Percentiles rank a stretch among this genome's conserved stretches.
Conservation (phyloP, 2,329 filamentous ascomycete genomes). For the Cercospora sp. region DNA sequence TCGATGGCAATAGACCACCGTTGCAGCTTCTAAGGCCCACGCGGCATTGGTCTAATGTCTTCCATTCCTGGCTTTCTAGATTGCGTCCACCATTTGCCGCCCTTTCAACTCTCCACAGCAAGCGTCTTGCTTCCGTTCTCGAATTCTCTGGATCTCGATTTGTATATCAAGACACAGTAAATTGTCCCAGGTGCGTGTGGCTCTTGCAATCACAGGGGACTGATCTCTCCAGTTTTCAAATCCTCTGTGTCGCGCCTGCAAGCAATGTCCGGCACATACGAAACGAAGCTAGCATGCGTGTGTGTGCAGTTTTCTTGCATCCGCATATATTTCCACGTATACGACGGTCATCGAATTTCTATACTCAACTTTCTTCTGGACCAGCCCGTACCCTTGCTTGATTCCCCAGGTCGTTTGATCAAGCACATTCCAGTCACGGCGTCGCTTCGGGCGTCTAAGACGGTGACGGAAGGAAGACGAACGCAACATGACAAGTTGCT, state of each 20-base stretch:
- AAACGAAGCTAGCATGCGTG: background rate
- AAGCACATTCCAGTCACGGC: background rate
- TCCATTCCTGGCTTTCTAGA: background rate
- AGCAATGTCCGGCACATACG: background rate
- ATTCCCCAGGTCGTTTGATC: background rate
- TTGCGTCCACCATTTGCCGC: background rate
- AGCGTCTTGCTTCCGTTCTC: no score
- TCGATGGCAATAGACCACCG: background rate
- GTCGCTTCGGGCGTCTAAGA: background rate
- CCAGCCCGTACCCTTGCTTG: background rate
- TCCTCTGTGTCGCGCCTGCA: background rate
- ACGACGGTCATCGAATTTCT: background rate
- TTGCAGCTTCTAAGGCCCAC: background rate
- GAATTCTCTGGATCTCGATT: no score
- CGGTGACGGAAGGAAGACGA: background rate
- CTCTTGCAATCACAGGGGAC: background rate
- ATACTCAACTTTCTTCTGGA: background rate
- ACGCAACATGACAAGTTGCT: no score
- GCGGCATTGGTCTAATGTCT: no score
- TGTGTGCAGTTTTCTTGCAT: background rate
- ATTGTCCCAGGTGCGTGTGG: background rate
- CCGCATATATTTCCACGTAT: background rate
- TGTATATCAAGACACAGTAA: background rate
- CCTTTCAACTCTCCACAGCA: background rate
- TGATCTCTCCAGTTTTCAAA: background rate